Conservation (phyloP, 495 filamentous ascomycete species). For the Rostrohypoxylon terebratum region DNA sequence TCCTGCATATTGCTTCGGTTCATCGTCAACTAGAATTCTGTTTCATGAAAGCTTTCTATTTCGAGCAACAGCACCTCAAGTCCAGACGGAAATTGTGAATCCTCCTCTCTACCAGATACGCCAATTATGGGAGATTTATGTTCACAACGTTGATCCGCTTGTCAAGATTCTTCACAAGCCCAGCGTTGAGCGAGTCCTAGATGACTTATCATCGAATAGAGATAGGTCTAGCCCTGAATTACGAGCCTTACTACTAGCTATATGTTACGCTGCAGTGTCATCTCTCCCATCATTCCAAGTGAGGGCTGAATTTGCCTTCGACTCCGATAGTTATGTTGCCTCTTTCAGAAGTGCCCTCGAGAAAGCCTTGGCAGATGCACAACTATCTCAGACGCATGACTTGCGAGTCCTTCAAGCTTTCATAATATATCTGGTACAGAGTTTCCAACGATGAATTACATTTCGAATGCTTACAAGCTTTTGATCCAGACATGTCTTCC, state of each 20-base stretch:
- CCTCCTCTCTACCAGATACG: not conserved
- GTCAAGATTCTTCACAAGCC: not conserved
- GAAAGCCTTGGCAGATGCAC: not conserved
- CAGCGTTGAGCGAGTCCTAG: not conserved
- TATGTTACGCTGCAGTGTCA: not conserved
- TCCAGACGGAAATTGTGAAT: not conserved
- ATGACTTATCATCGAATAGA: not conserved
- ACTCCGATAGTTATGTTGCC: not conserved
- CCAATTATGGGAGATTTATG: not conserved
- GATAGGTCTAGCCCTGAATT: not conserved
- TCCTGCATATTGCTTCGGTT: not conserved
- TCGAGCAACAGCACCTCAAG: not conserved
- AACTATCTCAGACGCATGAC: constrained; percentile 5
- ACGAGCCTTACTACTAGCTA: not conserved
- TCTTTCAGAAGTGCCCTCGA: constrained; percentile 4
- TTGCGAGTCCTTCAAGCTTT: not conserved
- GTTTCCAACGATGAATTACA: not conserved
- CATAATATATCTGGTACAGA: not conserved
- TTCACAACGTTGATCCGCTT: not conserved
- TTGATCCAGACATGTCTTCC: constrained; percentile 5
- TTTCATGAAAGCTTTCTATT: not conserved
- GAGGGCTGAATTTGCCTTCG: not conserved
- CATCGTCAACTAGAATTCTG: not conserved
- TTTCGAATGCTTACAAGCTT: not conserved
- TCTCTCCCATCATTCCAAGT: not conserved